A percentile compares a stretch with the other conserved stretches of the same genome.
phyloP scores from a whole-genome alignment of 305 asterid species.

The Fraxinus latifolia region DNA sequence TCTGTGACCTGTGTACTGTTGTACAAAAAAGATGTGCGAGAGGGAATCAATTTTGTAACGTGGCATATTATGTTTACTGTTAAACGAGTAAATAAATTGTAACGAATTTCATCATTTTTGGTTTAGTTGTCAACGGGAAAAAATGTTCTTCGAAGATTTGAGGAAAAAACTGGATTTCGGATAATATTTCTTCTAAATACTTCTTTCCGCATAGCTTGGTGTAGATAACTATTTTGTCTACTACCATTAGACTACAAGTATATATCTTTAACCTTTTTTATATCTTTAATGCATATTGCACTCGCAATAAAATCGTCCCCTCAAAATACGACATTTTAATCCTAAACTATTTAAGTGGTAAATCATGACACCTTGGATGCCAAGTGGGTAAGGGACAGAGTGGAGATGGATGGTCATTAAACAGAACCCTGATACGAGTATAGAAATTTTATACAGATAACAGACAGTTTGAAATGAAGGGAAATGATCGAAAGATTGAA shows the following conservation, averaged over 20 bases:
- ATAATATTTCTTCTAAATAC: not conserved
- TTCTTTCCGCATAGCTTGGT: not conserved
- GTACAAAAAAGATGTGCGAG: slow-evolving; percentile 11
- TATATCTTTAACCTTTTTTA: too few species aligned
- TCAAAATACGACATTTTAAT: not conserved
- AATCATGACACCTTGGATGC: not conserved
- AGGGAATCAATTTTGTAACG: slow-evolving; percentile 29
- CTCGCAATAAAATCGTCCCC: not conserved
- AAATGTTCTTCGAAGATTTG: not conserved
- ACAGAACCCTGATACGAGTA: too few species aligned
- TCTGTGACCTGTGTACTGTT: not conserved
- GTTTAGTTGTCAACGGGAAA: not conserved
- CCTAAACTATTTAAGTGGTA: not conserved
- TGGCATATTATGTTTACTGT: not conserved
- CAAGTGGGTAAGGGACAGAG: not conserved
- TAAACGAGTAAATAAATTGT: not conserved
- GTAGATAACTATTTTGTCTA: too few species aligned
- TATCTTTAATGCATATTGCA: not conserved
- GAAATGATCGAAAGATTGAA: too few species aligned
- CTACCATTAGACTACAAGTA: too few species aligned
- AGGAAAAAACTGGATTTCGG: not conserved
- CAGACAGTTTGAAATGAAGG: too few species aligned
- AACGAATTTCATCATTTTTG: not conserved
- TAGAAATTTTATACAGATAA: too few species aligned
- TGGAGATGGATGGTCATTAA: not conserved